These are phyloP conservation scores for Ogataea pini DNA, from an alignment of 805 yeast species.

Conservation along the genomic window DNA sequence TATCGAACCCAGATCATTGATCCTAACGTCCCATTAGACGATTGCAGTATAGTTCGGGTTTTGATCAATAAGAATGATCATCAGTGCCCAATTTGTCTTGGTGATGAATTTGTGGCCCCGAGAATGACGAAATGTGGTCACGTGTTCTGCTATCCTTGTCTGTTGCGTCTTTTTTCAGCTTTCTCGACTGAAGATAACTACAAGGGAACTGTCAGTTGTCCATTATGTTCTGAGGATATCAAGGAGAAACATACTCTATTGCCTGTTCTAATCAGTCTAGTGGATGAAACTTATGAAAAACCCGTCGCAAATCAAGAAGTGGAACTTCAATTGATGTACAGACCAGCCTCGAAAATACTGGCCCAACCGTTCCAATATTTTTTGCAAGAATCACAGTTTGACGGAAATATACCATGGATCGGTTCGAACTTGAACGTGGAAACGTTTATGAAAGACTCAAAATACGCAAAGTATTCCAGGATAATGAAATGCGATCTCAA, in stretches of 20 bases:
- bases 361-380: slow-evolving; percentile 35
- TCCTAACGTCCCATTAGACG: slow-evolving; percentile 73
- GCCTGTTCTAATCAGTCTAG: slow-evolving; percentile 58
- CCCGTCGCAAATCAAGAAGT: slow-evolving; percentile 60
- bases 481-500: slow-evolving; percentile 64
- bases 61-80: slow-evolving; percentile 65
- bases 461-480: slow-evolving; percentile 55
- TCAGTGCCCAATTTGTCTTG: slow-evolving; percentile 89
- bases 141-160: slow-evolving; percentile 80
- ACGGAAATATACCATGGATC: slow-evolving; percentile 60
- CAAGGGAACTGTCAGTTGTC: slow-evolving; percentile 69
- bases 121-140: slow-evolving; percentile 97
- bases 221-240: slow-evolving; percentile 67
- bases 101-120: slow-evolving; percentile 85
- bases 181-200: slow-evolving; percentile 37
- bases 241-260: slow-evolving; percentile 55
- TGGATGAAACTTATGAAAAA: slow-evolving; percentile 55
- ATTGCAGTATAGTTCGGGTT: slow-evolving; percentile 64
- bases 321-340: slow-evolving; percentile 65
- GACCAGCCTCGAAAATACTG: slow-evolving; percentile 35
- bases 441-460: slow-evolving; percentile 24
- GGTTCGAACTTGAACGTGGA: slow-evolving; percentile 27
- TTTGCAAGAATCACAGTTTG: slow-evolving; percentile 24
- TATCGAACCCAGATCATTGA: slow-evolving; percentile 62
- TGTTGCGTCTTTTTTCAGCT: slow-evolving; percentile 68